phyloP scores from a whole-genome alignment of 768 basidiomycete species.

The Daedaleopsis nitida region DNA sequence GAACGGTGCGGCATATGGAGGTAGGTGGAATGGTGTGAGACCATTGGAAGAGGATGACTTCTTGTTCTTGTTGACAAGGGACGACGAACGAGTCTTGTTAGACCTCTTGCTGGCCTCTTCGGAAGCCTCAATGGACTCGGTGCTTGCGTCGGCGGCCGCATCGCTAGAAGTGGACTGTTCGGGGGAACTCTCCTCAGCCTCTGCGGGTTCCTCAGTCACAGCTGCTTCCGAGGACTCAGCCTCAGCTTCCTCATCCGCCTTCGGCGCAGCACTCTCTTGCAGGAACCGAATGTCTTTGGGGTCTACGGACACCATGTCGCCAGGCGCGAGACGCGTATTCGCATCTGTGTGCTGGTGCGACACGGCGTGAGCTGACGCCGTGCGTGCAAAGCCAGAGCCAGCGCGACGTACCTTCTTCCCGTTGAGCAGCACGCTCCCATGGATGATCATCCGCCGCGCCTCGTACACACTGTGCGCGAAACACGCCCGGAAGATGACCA shows the following conservation, averaged over 20 bases:
- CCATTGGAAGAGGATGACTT: constrained; percentile 9
- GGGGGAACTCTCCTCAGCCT: neutral
- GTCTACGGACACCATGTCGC: constrained; percentile 92
- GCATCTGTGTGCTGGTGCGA: constrained; percentile 70
- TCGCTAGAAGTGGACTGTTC: neutral
- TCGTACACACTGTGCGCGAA: constrained; percentile 89
- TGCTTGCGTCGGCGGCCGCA: neutral
- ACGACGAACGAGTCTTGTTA: neutral
- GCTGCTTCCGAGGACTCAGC: constrained; percentile 17
- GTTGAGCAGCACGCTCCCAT: constrained; percentile 86
- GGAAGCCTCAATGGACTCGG: constrained; percentile 1
- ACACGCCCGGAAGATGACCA: constrained; percentile 87
- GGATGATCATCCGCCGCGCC: constrained; percentile 82
- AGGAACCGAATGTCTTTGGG: constrained; percentile 80
- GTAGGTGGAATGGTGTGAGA: constrained; percentile 81
- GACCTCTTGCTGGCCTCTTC: neutral
- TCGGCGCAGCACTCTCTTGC: constrained; percentile 33
- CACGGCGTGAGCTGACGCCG: neutral
- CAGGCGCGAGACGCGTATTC: constrained; percentile 87
- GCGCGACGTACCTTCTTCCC: constrained; percentile 76
- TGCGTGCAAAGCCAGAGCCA: neutral
- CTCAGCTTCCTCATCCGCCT: constrained; percentile 17
- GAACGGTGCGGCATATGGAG: constrained; percentile 85
- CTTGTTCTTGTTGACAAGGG: constrained; percentile 8
- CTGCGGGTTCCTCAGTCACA: constrained; percentile 12